Evolutionary conservation across 2,329 filamentous ascomycete genomes (phyloP).

Genomic region (Graphilbum sp.): DNA sequence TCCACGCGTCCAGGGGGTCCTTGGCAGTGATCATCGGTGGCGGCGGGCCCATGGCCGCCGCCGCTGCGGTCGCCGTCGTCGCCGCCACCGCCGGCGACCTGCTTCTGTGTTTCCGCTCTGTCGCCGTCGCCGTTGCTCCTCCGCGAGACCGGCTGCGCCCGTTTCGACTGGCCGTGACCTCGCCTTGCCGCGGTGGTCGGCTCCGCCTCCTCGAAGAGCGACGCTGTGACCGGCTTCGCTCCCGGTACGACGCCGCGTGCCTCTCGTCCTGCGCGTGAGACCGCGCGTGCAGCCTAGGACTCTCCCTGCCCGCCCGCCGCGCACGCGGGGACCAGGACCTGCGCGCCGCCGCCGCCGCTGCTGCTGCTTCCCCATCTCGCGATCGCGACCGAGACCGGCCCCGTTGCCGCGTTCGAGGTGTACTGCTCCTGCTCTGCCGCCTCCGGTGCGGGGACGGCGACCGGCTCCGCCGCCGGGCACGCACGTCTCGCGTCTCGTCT

Average conservation of each 20-base stretch:
- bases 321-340: not conserved
- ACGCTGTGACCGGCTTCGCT: conserved; percentile 6
- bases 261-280: conserved; percentile 1
- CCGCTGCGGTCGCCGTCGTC: not conserved
- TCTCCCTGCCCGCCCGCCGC: not conserved
- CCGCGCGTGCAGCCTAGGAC: conserved; percentile 1
- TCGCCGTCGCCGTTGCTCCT: conserved; percentile 12
- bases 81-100: conserved; percentile 16
- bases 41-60: conserved; percentile 13
- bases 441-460: conserved; percentile 6
- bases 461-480: conserved; percentile 1
- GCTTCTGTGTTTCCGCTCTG: conserved; percentile 26
- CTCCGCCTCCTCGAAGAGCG: not conserved
- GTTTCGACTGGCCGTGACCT: too few relatives aligned
- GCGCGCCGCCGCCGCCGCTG: too few relatives aligned
- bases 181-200: too few relatives aligned
- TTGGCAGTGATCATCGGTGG: conserved; percentile 26
- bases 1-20: conserved; percentile 38
- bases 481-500: not conserved
- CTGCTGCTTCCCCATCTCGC: too few relatives aligned
- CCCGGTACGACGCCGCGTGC: not conserved
- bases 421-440: conserved; percentile 3
- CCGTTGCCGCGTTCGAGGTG: not conserved
- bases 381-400: conserved; percentile 1
- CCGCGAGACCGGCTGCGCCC: not conserved